Conservation (phyloP, 805 yeast genomes). For the Hermanozyma aechmeae region DNA sequence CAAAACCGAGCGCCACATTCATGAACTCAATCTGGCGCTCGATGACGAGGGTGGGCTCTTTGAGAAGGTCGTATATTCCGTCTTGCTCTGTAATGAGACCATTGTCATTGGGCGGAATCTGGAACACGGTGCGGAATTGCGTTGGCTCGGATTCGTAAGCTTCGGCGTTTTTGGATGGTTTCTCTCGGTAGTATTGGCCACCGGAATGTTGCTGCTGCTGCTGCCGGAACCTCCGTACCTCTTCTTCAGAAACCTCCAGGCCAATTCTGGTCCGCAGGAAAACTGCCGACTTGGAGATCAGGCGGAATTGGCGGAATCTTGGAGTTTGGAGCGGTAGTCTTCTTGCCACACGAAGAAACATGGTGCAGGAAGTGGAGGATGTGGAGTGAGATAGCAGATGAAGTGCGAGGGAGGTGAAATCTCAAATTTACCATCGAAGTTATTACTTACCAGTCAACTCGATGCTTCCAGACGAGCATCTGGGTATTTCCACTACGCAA, state of each 20-base stretch:
- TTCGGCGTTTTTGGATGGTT: constrained; percentile 17
- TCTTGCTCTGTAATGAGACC: constrained; percentile 49
- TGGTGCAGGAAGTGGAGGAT: no score
- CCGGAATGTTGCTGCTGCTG: constrained; percentile 5
- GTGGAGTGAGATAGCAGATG: no score
- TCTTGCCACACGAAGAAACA: no score
- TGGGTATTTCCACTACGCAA: no score
- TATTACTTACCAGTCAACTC: no score
- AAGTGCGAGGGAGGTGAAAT: no score
- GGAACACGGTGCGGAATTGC: constrained; percentile 17
- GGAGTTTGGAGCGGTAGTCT: no score
- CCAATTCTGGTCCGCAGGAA: constrained; percentile 23
- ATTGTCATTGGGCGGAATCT: constrained; percentile 31
- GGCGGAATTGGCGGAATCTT: no score
- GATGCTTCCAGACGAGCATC: no score
- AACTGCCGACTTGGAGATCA: no score
- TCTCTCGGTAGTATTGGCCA: constrained; percentile 15
- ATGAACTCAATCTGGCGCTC: constrained; percentile 84
- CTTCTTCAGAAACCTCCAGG: constrained; percentile 27
- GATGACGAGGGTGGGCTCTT: constrained; percentile 76
- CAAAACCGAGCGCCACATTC: constrained; percentile 83
- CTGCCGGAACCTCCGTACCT: constrained; percentile 14
- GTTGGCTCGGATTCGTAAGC: constrained; percentile 18
- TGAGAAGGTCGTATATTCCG: constrained; percentile 52
- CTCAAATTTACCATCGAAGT: no score